phyloP scores from a whole-genome alignment of 2,329 filamentous ascomycete genomes.

The Sphaerulina vaccinii region DNA sequence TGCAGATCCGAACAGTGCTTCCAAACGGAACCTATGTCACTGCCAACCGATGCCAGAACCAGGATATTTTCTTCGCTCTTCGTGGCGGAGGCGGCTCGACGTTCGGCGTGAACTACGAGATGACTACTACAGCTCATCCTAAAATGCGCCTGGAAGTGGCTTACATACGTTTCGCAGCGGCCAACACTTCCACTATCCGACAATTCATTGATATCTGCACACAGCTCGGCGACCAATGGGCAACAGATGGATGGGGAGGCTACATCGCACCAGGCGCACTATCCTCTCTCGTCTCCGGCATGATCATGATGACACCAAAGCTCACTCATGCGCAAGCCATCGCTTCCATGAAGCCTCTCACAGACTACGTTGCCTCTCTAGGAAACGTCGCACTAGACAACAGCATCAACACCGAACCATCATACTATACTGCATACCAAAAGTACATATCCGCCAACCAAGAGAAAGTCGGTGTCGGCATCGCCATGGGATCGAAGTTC shows the following conservation, averaged over 20 bases:
- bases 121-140: conserved; percentile 23
- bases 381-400: conserved; percentile 5
- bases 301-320: conserved; percentile 11
- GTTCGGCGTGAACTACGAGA: conserved; percentile 26
- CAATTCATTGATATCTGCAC: conserved; percentile 18
- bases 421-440: conserved; percentile 5
- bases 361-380: conserved; percentile 8
- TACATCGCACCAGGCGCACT: conserved; percentile 10
- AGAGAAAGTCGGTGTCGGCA: conserved; percentile 23
- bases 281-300: conserved; percentile 2
- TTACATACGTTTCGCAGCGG: conserved; percentile 18
- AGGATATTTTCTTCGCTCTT: conserved; percentile 55
- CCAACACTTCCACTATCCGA: conserved; percentile 11
- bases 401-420: not conserved
- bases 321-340: conserved; percentile 13
- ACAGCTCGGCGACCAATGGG: conserved; percentile 7
- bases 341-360: conserved; percentile 5
- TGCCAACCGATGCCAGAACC: conserved; percentile 38
- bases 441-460: conserved; percentile 24
- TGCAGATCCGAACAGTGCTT: conserved; percentile 27
- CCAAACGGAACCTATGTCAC: conserved; percentile 28
- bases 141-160: not conserved
- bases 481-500: conserved; percentile 19
- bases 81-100: conserved; percentile 51
- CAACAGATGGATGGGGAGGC: conserved; percentile 16